These are phyloP conservation scores for Phytophthora kernoviae DNA, from an alignment of 352 stramenopile genomes.

Conservation along the genomic window DNA sequence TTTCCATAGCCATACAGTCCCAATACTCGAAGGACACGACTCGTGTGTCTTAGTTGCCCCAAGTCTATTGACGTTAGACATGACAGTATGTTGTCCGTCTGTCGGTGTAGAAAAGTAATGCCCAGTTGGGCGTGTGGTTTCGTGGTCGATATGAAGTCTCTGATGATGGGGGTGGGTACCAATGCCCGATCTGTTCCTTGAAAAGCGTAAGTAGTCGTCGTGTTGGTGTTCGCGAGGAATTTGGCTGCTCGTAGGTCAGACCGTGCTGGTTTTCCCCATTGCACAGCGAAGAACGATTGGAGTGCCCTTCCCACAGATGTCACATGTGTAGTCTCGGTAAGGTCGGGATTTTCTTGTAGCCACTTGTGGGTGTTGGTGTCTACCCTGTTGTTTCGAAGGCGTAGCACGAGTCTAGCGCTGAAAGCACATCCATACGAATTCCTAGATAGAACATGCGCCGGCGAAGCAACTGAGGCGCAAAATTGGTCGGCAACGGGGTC, in stretches of 20 bases:
- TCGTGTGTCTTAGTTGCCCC: too few relatives aligned
- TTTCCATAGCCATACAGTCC: too few relatives aligned
- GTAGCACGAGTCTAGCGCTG: constrained; percentile 37
- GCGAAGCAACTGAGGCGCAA: constrained; percentile 35
- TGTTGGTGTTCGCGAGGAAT: too few relatives aligned
- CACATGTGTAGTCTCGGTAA: neutral
- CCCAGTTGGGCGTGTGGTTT: too few relatives aligned
- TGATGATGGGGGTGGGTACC: too few relatives aligned
- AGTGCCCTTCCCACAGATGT: neutral
- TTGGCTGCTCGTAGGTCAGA: neutral
- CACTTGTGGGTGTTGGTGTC: neutral
- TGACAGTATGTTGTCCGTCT: too few relatives aligned
- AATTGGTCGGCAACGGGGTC: constrained; percentile 35
- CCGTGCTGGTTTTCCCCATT: neutral
- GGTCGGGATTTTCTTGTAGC: neutral
- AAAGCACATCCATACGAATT: constrained; percentile 33
- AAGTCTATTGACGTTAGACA: too few relatives aligned
- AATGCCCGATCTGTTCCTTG: too few relatives aligned
- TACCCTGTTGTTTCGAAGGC: constrained; percentile 7
- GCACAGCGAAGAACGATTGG: neutral
- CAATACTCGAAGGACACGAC: too few relatives aligned
- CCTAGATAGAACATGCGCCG: constrained; percentile 48
- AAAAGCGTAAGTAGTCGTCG: too few relatives aligned
- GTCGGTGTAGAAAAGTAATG: too few relatives aligned
- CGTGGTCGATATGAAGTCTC: too few relatives aligned